Base-by-base conservation (phyloP, 805 yeast genomes). In the Saturnispora zaruensis region DNA sequence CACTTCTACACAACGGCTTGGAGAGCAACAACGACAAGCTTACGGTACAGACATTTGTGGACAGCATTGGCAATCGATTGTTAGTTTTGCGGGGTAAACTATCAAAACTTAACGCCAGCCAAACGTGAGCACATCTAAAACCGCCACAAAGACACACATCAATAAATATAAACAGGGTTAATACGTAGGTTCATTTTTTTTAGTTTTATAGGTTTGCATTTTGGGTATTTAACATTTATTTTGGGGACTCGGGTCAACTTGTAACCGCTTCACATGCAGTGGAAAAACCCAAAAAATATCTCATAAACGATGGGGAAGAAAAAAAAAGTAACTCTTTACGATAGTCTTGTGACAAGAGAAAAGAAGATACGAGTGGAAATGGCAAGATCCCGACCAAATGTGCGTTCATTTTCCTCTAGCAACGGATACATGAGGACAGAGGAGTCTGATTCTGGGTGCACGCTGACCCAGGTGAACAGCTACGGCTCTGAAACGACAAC, bases 21-120 rank as follows among this genome's bases (percentile, higher is more conserved):
- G 74, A 65, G 52, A 95, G 87, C 59, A 76, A 71, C 4, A 87
- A 82, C 45, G 98, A 91, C 64, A 70, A 70, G 46, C 77, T 73
- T 41, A 83, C 86, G 66, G 87, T 91, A 46, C 87, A 84, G 62
- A 81, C 81, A 65, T 87, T 90, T 61, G 83, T 89, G 56, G 77
- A 78, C 50, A 84, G 95, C 64, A 88, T 91, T 55, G 87, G 91
- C 14, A 83, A 80, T 57, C 73, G 98, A 54, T 72, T 91, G 57
- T 74, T 78, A n/a, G 79, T 83, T 9, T 72, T 90, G 60, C 76
- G 83, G 63, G 73, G 71, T 59, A 87, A 83, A 72, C 60, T 83
- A n/a, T 47, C 25, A 16, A 36, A 36, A 36, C 40, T 36, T 7
- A 36, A 36, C 40, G 23, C 23, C 5, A 32, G 33, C 24, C 44